Percentiles rank a stretch among this genome's conserved stretches.
Conservation (phyloP, 2,329 filamentous ascomycete species). For the Ilyonectria mors-panacis region DNA sequence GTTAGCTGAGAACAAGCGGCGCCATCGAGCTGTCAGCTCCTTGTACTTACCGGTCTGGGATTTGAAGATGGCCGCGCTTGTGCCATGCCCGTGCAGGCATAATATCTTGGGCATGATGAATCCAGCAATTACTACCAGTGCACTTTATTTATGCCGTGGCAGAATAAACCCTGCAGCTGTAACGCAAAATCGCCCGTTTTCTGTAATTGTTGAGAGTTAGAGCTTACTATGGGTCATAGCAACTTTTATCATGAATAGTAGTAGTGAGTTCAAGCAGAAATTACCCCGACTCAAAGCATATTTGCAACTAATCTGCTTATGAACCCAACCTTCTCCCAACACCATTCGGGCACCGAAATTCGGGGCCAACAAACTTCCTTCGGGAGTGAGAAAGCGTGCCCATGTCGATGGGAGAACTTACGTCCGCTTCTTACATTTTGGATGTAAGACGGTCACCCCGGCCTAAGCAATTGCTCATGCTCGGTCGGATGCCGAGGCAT, state of each 20-base stretch:
- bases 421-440: neutral
- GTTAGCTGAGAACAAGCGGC: neutral
- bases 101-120: conserved; percentile 15
- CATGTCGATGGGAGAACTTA: neutral
- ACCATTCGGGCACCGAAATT: neutral
- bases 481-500: neutral
- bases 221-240: too few relatives aligned
- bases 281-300: neutral
- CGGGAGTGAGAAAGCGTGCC: neutral
- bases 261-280: neutral
- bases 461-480: neutral
- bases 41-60: conserved; percentile 18
- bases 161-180: neutral
- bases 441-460: neutral
- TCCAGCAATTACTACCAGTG: neutral
- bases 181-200: neutral
- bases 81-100: conserved; percentile 23
- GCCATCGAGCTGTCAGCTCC: neutral
- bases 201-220: too few relatives aligned
- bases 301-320: neutral
- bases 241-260: neutral
- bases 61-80: conserved; percentile 20
- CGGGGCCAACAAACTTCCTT: neutral
- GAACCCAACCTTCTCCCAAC: neutral
- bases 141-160: neutral